Conservation (phyloP, 345 rosid genomes). For the Eucalyptus camaldulensis region DNA sequence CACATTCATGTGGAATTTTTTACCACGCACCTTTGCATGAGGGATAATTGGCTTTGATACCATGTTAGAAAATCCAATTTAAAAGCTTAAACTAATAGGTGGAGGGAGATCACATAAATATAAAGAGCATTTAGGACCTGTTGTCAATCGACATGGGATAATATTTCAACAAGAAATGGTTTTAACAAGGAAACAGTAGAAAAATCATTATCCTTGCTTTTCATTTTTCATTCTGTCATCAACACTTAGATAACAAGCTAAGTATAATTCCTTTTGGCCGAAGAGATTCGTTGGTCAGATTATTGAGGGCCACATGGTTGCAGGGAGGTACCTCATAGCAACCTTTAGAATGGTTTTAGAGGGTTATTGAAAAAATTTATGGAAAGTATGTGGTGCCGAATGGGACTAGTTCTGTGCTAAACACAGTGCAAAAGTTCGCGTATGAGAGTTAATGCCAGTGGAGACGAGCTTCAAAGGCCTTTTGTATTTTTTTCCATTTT, state of each 20-base stretch:
- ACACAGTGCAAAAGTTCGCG: not conserved
- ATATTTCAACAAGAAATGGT: not conserved
- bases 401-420: not conserved
- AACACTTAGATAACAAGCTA: not conserved
- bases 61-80: not conserved
- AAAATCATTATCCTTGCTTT: not conserved
- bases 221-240: not conserved
- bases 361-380: not conserved
- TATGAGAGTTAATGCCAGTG: not conserved
- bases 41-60: not conserved
- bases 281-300: not conserved
- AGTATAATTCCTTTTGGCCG: not conserved
- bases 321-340: not conserved
- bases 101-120: not conserved
- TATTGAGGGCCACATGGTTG: not conserved
- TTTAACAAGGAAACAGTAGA: not conserved
- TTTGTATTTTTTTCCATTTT: not conserved
- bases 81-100: not conserved
- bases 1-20: too few relatives aligned
- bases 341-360: not conserved
- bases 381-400: not conserved
- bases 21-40: not conserved
- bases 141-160: not conserved
- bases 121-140: not conserved
- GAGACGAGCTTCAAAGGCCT: not conserved